phyloP scores from a whole-genome alignment of 2,329 filamentous ascomycete species.

The Ceratocystis alfenasii region DNA sequence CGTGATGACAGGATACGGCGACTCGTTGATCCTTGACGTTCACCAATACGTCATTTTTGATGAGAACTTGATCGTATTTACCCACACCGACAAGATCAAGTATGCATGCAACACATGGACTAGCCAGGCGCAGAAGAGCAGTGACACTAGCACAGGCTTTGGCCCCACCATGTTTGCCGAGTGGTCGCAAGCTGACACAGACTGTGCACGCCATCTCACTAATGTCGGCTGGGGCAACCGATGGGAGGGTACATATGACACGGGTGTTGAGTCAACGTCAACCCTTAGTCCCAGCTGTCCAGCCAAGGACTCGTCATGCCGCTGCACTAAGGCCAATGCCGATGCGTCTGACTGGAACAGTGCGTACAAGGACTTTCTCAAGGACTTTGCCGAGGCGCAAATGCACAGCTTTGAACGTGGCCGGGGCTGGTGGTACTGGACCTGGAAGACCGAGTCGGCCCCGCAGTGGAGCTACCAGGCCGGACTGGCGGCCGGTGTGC shows the following conservation, averaged over 20 bases:
- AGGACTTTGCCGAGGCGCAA: constrained; percentile 87
- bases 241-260: constrained; percentile 79
- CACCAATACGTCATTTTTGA: constrained; percentile 99
- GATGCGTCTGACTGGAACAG: constrained; percentile 54
- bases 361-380: constrained; percentile 73
- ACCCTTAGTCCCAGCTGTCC: constrained; percentile 67
- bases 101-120: constrained; percentile 87
- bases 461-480: constrained; percentile 87
- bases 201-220: constrained; percentile 78
- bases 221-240: constrained; percentile 79
- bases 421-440: constrained; percentile 99
- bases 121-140: constrained; percentile 58
- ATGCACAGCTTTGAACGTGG: constrained; percentile 89
- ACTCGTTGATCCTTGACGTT: constrained; percentile 71
- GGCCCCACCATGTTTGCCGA: constrained; percentile 91
- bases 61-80: constrained; percentile 66
- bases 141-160: constrained; percentile 66
- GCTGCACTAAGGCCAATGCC: constrained; percentile 64
- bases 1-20: constrained; percentile 56
- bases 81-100: constrained; percentile 70
- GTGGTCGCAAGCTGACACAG: constrained; percentile 95
- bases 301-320: constrained; percentile 50
- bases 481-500: constrained; percentile 62
- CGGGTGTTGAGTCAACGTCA: constrained; percentile 47
- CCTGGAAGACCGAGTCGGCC: constrained; percentile 79